Evolutionary conservation across 108 stramenopile species (phyloP), one percentile per base, ranked within the genome.

Genomic region (Seminavis robusta): DNA sequence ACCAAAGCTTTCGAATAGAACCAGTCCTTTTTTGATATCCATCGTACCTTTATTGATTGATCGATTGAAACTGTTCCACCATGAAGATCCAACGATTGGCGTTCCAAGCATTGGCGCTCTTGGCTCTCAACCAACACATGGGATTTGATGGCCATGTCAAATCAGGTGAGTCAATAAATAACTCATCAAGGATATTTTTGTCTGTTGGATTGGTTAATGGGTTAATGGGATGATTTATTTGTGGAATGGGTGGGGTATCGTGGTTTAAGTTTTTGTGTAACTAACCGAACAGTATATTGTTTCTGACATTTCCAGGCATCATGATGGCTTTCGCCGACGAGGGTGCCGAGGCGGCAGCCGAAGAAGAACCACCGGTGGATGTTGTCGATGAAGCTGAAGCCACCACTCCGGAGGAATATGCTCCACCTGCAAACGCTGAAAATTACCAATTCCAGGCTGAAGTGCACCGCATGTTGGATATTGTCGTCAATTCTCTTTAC

Each of bases 401-500:
- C 13, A 28, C 61, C 4, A 48, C 42, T 8, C 37, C 27, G 21
- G 59, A 17, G 17, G 21, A 2, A 3, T 38, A 47, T 33, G 33
- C 25, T n/a, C 69, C 63, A 33, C 78, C 78, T 7, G 64, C 61
- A 11, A 47, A 46, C 31, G 72, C 78, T 30, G 78, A 79, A 57
- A 63, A 28, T n/a, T 79, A 66, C 66, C 73, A 84, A 52, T 99
- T 98, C 75, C 95, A 99, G 56, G 98, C 99, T 30, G 98, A 99
- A 69, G 97, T 98, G 7, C 79, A 89, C 61, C 89, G 96, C 13
- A 95, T 99, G 84, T 80, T 99, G 67, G 98, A 99, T 76, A 99
- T 99, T 75, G 96, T 99, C 65, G 94, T 99, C 65, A 98, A 99
- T 76, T 96, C 94, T 16, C 89, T 99, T 33, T 99, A 99, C 87